Evolutionary conservation across 768 basidiomycete species (phyloP).

Genomic region (Suillus subaureus): DNA sequence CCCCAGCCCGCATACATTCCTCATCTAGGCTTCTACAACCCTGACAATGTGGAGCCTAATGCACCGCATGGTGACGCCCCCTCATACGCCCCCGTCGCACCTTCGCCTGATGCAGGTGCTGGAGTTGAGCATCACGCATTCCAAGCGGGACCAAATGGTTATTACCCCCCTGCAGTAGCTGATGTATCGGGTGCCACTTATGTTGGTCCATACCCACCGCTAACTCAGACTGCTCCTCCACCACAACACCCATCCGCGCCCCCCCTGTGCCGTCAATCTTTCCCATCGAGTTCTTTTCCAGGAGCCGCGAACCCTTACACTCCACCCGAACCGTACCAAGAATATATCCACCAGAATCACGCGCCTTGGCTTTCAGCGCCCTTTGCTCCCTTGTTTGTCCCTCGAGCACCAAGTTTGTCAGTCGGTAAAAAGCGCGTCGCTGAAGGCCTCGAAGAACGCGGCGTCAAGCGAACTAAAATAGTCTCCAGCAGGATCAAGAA

Average conservation of each 20-base stretch:
- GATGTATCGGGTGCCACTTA: neutral
- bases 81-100: neutral
- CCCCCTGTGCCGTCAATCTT: neutral
- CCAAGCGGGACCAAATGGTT: neutral
- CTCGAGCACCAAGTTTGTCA: neutral
- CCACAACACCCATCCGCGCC: no score
- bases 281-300: neutral
- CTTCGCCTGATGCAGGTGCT: neutral
- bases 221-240: neutral
- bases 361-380: neutral
- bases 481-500: accelerated
- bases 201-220: neutral
- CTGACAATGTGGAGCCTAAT: neutral
- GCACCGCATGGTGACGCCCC: neutral
- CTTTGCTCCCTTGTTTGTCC: neutral
- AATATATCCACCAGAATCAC: neutral
- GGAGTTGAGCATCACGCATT: neutral
- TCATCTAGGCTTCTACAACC: neutral
- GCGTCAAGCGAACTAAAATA: neutral
- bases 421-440: neutral
- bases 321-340: neutral
- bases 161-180: neutral
- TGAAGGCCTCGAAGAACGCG: neutral
- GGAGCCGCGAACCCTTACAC: neutral
- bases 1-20: neutral